Percentiles rank a stretch among this genome's conserved stretches.
These are phyloP conservation scores for Nigrospora oryzae DNA, from an alignment of 2,329 filamentous ascomycete genomes.

Conservation along the genomic window DNA sequence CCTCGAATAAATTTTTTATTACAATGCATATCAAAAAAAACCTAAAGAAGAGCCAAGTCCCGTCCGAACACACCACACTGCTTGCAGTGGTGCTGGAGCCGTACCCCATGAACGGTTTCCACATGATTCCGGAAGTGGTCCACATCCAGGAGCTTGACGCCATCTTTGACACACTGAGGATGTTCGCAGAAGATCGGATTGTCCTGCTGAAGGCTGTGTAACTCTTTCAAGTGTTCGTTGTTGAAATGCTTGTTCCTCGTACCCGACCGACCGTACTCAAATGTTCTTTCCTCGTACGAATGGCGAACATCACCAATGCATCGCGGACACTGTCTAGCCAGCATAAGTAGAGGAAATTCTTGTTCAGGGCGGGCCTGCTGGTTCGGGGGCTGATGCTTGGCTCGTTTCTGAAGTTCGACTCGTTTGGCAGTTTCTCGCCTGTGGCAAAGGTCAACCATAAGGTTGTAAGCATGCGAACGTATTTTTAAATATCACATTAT, in stretches of 20 bases:
- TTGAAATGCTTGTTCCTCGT: conserved; percentile 15
- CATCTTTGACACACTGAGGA: too few relatives aligned
- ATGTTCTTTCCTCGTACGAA: conserved; percentile 6
- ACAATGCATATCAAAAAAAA: too few relatives aligned
- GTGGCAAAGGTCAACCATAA: conserved; percentile 4
- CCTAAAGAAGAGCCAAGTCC: too few relatives aligned
- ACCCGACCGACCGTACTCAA: conserved; percentile 6
- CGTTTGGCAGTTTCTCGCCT: conserved; percentile 7
- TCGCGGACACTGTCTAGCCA: conserved; percentile 8
- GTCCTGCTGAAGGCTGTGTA: conserved; percentile 5
- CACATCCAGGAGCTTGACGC: not conserved
- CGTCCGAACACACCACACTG: too few relatives aligned
- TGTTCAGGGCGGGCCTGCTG: conserved; percentile 5
- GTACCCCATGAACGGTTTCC: conserved; percentile 6
- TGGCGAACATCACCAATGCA: conserved; percentile 9
- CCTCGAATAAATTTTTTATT: too few relatives aligned
- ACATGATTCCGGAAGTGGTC: conserved; percentile 10
- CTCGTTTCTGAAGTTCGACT: not conserved
- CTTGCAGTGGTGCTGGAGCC: not conserved
- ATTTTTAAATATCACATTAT: too few relatives aligned
- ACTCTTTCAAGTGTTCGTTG: conserved; percentile 8
- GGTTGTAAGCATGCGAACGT: conserved; percentile 5
- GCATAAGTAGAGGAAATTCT: conserved; percentile 9
- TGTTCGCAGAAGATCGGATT: too few relatives aligned
- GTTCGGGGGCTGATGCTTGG: not conserved